These are phyloP conservation scores for Termitomyces sp. DNA, from an alignment of 768 basidiomycete species.

Conservation along the genomic window DNA sequence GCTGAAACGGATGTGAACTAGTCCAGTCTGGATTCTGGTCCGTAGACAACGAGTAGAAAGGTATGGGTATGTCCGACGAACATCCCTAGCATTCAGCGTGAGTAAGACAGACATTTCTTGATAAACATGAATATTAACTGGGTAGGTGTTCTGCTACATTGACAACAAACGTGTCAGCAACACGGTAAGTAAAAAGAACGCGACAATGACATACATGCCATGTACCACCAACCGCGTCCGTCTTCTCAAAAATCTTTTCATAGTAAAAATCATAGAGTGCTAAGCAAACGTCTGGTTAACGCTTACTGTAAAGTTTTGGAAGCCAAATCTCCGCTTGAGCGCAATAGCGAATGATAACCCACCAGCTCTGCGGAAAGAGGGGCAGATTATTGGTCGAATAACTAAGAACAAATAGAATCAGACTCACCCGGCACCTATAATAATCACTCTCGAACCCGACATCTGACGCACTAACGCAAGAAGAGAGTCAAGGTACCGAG, in stretches of 20 bases:
- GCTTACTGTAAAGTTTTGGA: conserved; percentile 35
- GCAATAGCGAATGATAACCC: conserved; percentile 38
- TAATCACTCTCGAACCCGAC: conserved; percentile 17
- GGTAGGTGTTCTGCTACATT: conserved; percentile 29
- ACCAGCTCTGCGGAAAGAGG: conserved; percentile 24
- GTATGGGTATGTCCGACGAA: conserved; percentile 30
- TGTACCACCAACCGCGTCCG: conserved; percentile 39
- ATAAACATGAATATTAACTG: conserved; percentile 14
- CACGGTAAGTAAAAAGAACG: background rate
- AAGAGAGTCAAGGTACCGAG: background rate
- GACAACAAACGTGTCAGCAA: background rate
- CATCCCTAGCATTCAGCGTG: conserved; percentile 25
- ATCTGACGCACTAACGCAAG: background rate
- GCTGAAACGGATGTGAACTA: conserved; percentile 30
- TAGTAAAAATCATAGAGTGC: background rate
- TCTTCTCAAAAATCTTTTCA: conserved; percentile 42
- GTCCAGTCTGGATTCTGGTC: conserved; percentile 37
- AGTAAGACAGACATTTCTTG: background rate
- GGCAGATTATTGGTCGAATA: background rate
- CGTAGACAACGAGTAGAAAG: conserved; percentile 34
- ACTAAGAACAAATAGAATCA: background rate
- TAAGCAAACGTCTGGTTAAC: background rate
- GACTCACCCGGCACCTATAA: conserved; percentile 29
- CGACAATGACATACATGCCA: conserved; percentile 37
- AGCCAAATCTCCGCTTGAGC: conserved; percentile 30